These are phyloP conservation scores for Sanghuangporus sanghuang DNA, from an alignment of 1,284 basidiomycete species.

Conservation along the genomic window DNA sequence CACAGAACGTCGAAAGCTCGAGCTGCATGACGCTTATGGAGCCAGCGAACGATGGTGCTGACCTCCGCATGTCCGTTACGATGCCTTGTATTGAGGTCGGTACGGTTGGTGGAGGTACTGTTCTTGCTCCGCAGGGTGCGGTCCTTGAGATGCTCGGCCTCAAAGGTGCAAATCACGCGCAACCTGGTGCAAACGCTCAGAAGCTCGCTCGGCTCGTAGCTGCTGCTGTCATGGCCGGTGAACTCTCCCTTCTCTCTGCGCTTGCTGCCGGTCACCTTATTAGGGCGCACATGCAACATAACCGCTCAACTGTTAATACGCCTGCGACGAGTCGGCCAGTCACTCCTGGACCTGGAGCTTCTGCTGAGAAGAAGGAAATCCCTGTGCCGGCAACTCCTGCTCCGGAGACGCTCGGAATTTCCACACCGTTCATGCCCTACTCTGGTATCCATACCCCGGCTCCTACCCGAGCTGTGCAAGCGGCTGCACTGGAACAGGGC, in stretches of 20 bases:
- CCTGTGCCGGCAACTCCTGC: constrained; percentile 4
- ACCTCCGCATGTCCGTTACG: constrained; percentile 86
- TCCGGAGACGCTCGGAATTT: constrained; percentile 5
- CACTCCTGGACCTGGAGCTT: constrained; percentile 42
- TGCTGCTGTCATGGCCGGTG: constrained; percentile 91
- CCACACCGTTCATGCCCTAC: constrained; percentile 12
- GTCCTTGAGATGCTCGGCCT: constrained; percentile 92
- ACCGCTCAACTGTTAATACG: constrained; percentile 66
- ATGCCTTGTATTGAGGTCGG: constrained; percentile 98
- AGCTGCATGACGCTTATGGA: constrained; percentile 99
- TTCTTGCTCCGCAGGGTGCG: constrained; percentile 83
- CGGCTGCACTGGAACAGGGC: neutral
- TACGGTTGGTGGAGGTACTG: constrained; percentile 94
- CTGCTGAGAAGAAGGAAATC: neutral
- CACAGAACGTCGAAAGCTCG: constrained; percentile 98
- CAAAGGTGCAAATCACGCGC: constrained; percentile 77
- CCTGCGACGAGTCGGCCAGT: constrained; percentile 58
- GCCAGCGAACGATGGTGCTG: constrained; percentile 86
- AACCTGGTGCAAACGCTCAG: constrained; percentile 85
- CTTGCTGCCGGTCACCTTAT: constrained; percentile 91
- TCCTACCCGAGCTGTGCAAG: constrained; percentile 2
- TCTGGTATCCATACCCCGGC: constrained; percentile 18
- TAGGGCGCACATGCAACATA: constrained; percentile 85
- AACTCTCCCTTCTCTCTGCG: constrained; percentile 83
- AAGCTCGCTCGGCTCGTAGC: constrained; percentile 84